Evolutionary conservation across 1,139 yeast genomes (phyloP), one percentile per base, ranked within the genome.

Genomic region (Diutina scorzettiae): DNA sequence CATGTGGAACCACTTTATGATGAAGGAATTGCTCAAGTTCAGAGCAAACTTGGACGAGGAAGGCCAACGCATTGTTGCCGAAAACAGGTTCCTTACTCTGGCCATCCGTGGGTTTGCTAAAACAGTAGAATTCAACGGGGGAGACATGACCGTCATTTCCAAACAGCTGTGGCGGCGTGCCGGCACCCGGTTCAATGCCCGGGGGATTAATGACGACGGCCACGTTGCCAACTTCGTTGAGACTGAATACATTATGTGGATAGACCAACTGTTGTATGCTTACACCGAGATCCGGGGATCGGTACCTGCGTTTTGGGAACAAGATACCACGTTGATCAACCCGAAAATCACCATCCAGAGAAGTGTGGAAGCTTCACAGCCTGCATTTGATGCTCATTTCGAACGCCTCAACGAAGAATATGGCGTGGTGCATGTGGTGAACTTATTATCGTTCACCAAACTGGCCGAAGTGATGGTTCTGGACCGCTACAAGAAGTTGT

Each of bases 241-340:
- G 55, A 85, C 97, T 0, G 99, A 93, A 58, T 56, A 50, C 45
- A 46, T 48, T 41, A 49, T 50, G 41, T 63, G 66, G 11, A 49
- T 64, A 9, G 57, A 56, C 30, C 45, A 53, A 4, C 74, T 74
- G 42, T 69, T 80, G 29, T 86, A 77, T 56, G 78, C 96, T 2
- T 89, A 80, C 57, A 76, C 83, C 1, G 96, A 89, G 58, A 75
- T 91, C 14, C 69, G 99, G 57, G 99, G 99, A 2, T 83, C 95
- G 14, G 91, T 91, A 3, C 98, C 99, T 0, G 71, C 93, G 1
- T 93, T 93, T 56, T 93, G 98, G 98, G 98, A 93, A 57, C 99
- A 93, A 58, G 97, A 89, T 53, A 78, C 94, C 1, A 81, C 85
- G 11, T 62, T 80, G 44, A 81, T 91, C 16, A 79, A 80, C 50